Conservation (phyloP, 306 rosid species). For the Casuarina equisetifolia region DNA sequence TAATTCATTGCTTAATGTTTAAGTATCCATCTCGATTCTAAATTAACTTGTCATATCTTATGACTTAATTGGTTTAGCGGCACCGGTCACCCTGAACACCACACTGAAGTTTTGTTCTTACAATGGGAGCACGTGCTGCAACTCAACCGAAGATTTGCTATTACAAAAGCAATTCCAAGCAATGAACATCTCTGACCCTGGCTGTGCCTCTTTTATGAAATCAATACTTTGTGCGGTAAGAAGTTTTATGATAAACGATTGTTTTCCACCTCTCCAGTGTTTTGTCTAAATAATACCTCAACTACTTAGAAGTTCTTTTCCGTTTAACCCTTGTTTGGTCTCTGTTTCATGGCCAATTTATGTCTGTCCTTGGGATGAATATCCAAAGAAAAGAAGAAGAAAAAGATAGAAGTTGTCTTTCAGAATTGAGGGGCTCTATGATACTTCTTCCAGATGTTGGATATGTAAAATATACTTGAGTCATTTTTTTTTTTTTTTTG, state of each 20-base stretch:
- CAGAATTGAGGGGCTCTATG: not conserved
- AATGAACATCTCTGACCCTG: slow-evolving; percentile 66
- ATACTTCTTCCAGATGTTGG: not conserved
- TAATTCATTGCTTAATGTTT: slow-evolving; percentile 15
- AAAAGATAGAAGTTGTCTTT: not conserved
- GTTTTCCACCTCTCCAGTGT: not conserved
- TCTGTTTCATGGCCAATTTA: not conserved
- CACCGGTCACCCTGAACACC: slow-evolving; percentile 53
- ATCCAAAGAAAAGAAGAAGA: too few relatives aligned
- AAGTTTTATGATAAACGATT: not conserved
- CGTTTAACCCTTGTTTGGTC: not conserved
- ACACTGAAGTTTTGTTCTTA: slow-evolving; percentile 73
- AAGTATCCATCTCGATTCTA: slow-evolving; percentile 6
- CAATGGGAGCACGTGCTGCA: slow-evolving; percentile 82
- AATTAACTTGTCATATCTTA: not conserved
- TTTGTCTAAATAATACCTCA: not conserved
- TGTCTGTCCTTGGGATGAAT: not conserved
- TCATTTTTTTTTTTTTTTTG: not conserved
- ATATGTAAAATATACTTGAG: not conserved
- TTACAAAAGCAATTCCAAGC: slow-evolving; percentile 59
- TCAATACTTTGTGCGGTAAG: slow-evolving; percentile 87
- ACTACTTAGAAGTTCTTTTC: not conserved
- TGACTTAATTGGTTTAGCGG: slow-evolving; percentile 46
- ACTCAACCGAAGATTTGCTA: slow-evolving; percentile 63
- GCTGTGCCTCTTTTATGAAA: slow-evolving; percentile 71